Evolutionary conservation across 1,284 basidiomycete species (phyloP), one percentile per base, ranked within the genome.

Genomic region (Cutaneotrichosporon arboriforme): DNA sequence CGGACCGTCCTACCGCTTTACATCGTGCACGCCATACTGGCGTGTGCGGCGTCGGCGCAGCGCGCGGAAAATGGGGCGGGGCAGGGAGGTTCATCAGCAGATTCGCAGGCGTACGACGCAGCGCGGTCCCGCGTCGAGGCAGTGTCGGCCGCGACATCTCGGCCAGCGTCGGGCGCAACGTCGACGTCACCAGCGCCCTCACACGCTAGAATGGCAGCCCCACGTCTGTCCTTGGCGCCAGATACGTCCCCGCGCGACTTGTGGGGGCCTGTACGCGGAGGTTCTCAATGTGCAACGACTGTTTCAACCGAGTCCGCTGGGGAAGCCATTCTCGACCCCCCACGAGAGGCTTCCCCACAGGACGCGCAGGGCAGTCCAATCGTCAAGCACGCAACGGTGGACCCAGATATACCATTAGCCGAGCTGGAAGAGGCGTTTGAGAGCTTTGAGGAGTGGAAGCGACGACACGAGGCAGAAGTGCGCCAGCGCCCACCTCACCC

Each of bases 391-490:
- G 26, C 26, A 5, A 5, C 5, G 26, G 7, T 7, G 5, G 26
- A 31, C 26, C 26, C 26, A 5, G 10, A 31, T 31, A 7, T 31
- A 31, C 26, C 26, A 31, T 10, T 31, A 31, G 26, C 36, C 8
- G 46, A 38, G 34, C 18, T 20, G 2, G 49, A 46, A 5, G 50
- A 36, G 2, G 36, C 38, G 23, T 54, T 92, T 26, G 80, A 90
- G 20, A 86, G 86, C 0, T 94, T 94, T 66, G 87, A 92, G 64
- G 90, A 93, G 57, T 93, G 90, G 90, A 92, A 91, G 72, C 80
- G 81, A 41, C 85, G 81, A 54, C 83, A 84, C 51, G 64, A 78
- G 36, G 74, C 77, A 15, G 59, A 68, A 44, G 62, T 68, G 18
- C 60, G 58, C 0, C 54, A 36, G 9, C 21, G 33, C 3, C 23